Base-by-base conservation (phyloP, 306 rosid species). In the Lathyrus tuberosus region DNA sequence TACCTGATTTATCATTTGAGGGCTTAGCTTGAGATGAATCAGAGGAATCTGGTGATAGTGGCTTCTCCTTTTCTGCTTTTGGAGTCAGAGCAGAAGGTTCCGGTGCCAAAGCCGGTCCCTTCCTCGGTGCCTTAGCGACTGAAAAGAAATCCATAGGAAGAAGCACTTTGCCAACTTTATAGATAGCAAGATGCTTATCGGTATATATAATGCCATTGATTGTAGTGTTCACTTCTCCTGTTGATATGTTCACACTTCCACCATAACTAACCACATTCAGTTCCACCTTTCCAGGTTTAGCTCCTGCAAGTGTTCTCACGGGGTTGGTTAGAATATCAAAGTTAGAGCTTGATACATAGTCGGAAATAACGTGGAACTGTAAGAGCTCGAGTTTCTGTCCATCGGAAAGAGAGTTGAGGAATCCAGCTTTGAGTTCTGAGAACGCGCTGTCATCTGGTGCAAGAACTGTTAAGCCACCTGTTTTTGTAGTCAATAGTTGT, bases 311-410 rank as follows among this genome's bases (percentile, higher is more conserved):
- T 49, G 96, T 89, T 18, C 87, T 75, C 5, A 89, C 80, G 0
- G 92, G 90, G 62, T 89, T 86, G 4, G 90, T 86, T 0, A 89
- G 66, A 0, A 92, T 86, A 59, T 89, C 90, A 13, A 89, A 84
- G 44, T 89, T 86, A 0, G 89, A 67, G 47, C 86, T 73, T 0
- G 92, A 76, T 0, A 89, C 77, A 30, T 79, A 85, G 7, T 68
- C 79, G 1, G 87, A 78, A 9, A 89, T 15, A 10, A 86, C 65
- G 28, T 88, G 91, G 77, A 78, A 88, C 47, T 83, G 95, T 22
- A 88, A 12, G 6, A 86, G 89, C 24, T 86, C 83, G 0, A 76
- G 88, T 31, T 88, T 88, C 26, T 84, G 85, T 24, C 80, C 80
- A 14, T 86, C 89, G 3, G 66, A 47, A 0, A 84, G 82, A 5